These are phyloP conservation scores for Clavispora carvajalis DNA, from an alignment of 805 yeast species.

Conservation along the genomic window DNA sequence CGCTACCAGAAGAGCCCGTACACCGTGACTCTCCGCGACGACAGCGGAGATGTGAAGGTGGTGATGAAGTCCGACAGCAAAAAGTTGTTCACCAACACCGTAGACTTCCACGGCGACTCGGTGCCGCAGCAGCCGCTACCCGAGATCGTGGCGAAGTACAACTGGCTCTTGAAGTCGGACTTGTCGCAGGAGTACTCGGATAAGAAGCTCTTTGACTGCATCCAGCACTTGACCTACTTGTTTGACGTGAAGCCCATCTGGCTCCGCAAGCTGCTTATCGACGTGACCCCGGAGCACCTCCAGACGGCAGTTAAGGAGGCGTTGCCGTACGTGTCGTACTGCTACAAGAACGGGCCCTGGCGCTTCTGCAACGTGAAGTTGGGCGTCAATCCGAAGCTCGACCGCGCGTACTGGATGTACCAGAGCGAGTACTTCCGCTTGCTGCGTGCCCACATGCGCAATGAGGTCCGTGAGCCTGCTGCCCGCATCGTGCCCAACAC, in stretches of 20 bases:
- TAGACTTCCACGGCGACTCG: conserved; percentile 39
- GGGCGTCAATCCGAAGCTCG: conserved; percentile 71
- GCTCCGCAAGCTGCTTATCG: conserved; percentile 69
- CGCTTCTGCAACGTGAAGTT: conserved; percentile 74
- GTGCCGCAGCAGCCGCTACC: conserved; percentile 49
- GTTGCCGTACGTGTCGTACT: conserved; percentile 76
- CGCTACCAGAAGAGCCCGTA: conserved; percentile 69
- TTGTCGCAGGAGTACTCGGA: conserved; percentile 33
- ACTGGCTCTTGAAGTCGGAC: conserved; percentile 27
- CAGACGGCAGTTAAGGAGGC: conserved; percentile 60
- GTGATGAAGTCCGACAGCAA: conserved; percentile 40
- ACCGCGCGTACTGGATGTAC: conserved; percentile 50
- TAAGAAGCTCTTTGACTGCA: conserved; percentile 35
- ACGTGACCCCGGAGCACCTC: conserved; percentile 45
- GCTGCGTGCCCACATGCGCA: conserved; percentile 19
- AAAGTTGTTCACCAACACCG: conserved; percentile 51
- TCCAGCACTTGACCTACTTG: conserved; percentile 38
- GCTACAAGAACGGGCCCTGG: conserved; percentile 92
- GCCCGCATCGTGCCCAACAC: conserved; percentile 25
- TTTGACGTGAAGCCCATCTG: conserved; percentile 78
- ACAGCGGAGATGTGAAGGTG: conserved; percentile 54
- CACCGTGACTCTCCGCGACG: conserved; percentile 42
- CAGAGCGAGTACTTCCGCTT: conserved; percentile 85
- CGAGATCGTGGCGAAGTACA: conserved; percentile 36
- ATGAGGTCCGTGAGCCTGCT: conserved; percentile 7